These are phyloP conservation scores for Colletotrichum navitas DNA, from an alignment of 2,329 filamentous ascomycete species.

Conservation along the genomic window DNA sequence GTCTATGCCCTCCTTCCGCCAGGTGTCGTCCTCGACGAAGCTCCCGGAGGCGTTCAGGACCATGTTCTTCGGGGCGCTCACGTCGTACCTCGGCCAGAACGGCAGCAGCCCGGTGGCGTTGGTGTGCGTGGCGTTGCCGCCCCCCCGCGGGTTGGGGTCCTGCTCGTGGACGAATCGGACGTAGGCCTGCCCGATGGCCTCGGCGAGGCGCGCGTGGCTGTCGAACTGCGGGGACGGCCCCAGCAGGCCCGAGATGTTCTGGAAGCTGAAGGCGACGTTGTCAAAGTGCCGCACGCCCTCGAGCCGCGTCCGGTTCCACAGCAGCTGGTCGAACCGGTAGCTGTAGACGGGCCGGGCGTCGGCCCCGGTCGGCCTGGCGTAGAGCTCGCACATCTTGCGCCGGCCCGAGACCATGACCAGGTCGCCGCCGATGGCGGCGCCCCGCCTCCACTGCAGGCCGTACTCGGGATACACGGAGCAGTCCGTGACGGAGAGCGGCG, in stretches of 20 bases:
- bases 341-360: conserved; percentile 55
- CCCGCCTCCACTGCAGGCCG: conserved; percentile 60
- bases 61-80: conserved; percentile 56
- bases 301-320: conserved; percentile 56
- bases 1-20: conserved; percentile 60
- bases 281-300: conserved; percentile 60
- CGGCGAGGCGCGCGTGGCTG: conserved; percentile 51
- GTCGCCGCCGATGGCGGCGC: conserved; percentile 59
- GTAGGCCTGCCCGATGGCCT: conserved; percentile 56
- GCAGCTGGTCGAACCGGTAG: conserved; percentile 63
- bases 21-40: conserved; percentile 61
- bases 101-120: conserved; percentile 48
- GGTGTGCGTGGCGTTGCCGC: conserved; percentile 14
- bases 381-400: conserved; percentile 59
- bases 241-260: conserved; percentile 62
- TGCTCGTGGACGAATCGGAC: conserved; percentile 57
- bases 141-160: conserved; percentile 55
- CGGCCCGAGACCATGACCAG: conserved; percentile 62
- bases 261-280: conserved; percentile 64
- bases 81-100: conserved; percentile 57
- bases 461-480: conserved; percentile 49
- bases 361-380: conserved; percentile 43
- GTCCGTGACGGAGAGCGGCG: conserved; percentile 57
- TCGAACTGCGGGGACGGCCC: conserved; percentile 59
- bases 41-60: conserved; percentile 59